Conservation (phyloP, 2,329 filamentous ascomycete species). For the Teratosphaeria epicoccoides region DNA sequence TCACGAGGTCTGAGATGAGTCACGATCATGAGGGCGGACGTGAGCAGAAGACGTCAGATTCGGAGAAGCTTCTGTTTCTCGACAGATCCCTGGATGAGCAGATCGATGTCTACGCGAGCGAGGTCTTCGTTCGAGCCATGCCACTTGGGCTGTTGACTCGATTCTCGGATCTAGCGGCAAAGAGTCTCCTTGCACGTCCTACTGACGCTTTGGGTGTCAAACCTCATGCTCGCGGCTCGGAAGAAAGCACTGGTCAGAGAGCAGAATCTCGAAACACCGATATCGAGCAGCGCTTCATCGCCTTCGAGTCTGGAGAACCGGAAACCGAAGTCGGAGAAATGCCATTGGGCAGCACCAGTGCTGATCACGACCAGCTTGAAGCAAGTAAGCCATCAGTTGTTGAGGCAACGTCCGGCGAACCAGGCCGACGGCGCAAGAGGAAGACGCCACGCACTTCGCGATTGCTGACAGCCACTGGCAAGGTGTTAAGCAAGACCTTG, state of each 20-base stretch:
- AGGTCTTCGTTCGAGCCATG: not conserved
- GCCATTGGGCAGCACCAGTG: not conserved
- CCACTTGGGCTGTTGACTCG: not conserved
- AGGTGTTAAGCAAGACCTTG: no score
- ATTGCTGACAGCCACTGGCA: no score
- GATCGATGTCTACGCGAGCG: not conserved
- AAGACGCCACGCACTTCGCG: no score
- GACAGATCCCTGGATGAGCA: not conserved
- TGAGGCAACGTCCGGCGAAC: no score
- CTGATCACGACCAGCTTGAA: no score
- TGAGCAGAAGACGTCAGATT: not conserved
- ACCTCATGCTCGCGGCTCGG: not conserved
- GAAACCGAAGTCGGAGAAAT: not conserved
- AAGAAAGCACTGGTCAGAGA: not conserved
- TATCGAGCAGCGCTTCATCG: not conserved
- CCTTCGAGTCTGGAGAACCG: not conserved
- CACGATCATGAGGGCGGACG: not conserved
- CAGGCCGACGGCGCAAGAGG: no score
- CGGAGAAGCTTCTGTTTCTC: not conserved
- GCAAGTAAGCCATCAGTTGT: no score
- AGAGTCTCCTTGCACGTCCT: not conserved
- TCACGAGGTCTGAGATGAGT: not conserved
- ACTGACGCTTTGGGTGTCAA: not conserved
- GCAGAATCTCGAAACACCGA: not conserved
- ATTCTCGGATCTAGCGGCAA: not conserved